These are phyloP conservation scores for Pyrenophora teres DNA, from an alignment of 2,329 filamentous ascomycete species.

Conservation along the genomic window DNA sequence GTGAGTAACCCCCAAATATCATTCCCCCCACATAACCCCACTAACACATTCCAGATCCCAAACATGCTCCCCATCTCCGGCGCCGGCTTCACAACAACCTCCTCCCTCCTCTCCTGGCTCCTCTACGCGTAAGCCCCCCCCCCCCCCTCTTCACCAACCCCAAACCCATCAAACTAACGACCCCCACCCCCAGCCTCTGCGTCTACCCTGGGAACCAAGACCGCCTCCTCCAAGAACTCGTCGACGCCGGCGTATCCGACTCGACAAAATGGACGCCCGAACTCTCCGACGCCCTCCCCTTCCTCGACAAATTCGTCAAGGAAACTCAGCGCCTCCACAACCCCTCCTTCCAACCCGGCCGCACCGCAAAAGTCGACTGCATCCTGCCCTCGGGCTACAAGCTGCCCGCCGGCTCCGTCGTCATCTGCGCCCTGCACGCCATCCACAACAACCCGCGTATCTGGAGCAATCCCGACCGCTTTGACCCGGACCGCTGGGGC, in stretches of 20 bases:
- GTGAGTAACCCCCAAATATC: not conserved
- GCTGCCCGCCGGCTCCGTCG: slow-evolving; percentile 57
- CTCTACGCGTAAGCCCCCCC: slow-evolving; percentile 12
- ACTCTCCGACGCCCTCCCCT: slow-evolving; percentile 22
- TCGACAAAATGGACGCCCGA: slow-evolving; percentile 25
- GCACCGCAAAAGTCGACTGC: slow-evolving; percentile 61
- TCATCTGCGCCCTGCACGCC: slow-evolving; percentile 57
- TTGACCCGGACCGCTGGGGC: slow-evolving; percentile 66
- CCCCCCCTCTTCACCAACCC: not conserved
- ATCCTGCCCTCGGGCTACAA: slow-evolving; percentile 65
- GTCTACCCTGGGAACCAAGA: slow-evolving; percentile 27
- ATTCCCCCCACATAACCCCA: not conserved
- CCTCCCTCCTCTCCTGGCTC: slow-evolving; percentile 28
- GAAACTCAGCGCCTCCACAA: slow-evolving; percentile 30
- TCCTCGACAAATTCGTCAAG: slow-evolving; percentile 29
- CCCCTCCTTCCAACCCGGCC: slow-evolving; percentile 51
- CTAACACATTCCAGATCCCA: slow-evolving; percentile 10
- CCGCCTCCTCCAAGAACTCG: slow-evolving; percentile 26
- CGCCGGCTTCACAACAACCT: slow-evolving; percentile 29
- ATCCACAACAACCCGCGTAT: slow-evolving; percentile 58
- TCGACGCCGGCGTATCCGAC: slow-evolving; percentile 23
- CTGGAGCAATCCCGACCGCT: slow-evolving; percentile 63
- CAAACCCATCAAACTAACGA: too few species aligned
- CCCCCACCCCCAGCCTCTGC: slow-evolving; percentile 3
- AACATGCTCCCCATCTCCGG: slow-evolving; percentile 16